Base-by-base conservation (phyloP, 192 early-diverging fungal genomes). In the Coemansia sp. region DNA sequence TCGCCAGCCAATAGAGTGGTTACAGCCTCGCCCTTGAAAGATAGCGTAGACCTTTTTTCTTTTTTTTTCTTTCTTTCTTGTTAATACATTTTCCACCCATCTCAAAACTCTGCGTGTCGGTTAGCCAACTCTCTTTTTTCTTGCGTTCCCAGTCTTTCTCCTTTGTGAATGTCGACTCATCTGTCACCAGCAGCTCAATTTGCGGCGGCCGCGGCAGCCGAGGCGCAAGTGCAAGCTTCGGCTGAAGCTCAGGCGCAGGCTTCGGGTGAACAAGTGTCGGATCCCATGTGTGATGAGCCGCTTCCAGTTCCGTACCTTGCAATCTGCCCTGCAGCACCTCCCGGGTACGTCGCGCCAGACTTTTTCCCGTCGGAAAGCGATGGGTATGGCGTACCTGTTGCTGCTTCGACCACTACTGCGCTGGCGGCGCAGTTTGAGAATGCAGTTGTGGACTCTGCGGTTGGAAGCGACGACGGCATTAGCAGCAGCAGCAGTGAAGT, bases 111-210 rank as follows among this genome's bases (percentile, higher is more conserved):
- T 67, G 70, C 70, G 60, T 73, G 70, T 72, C 64, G 63, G 59
- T 62, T 59, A 52, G 9, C 29, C 53, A 21, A 34, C 42, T 40
- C 9, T 42, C 35, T 57, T 40, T 35, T 59, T 38, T 35, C 1
- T 41, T 68, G n/a, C n/a, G n/a, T n/a, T n/a, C n/a, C n/a, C n/a
- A n/a, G n/a, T n/a, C n/a, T 5, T 46, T 34, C 10, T 54, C 18
- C 37, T 53, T n/a, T 12, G 11, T 19, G 44, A 63, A 76, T 76
- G 73, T 56, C 73, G 5, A 62, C 58, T 9, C 61, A 67, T 43
- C 44, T 68, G 24, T 71, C 74, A 37, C 74, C 74, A 12, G 74
- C 74, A 8, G 74, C 74, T 24, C 74, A 71, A 60, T 77, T 77
- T 58, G 74, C 74, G 37, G 68, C 68, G 1, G 74, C 74, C 3